Percentiles rank a stretch among this genome's conserved stretches.
Evolutionary conservation across 148 eudicot genomes (phyloP).

Genomic region (Rhododendron molle): DNA sequence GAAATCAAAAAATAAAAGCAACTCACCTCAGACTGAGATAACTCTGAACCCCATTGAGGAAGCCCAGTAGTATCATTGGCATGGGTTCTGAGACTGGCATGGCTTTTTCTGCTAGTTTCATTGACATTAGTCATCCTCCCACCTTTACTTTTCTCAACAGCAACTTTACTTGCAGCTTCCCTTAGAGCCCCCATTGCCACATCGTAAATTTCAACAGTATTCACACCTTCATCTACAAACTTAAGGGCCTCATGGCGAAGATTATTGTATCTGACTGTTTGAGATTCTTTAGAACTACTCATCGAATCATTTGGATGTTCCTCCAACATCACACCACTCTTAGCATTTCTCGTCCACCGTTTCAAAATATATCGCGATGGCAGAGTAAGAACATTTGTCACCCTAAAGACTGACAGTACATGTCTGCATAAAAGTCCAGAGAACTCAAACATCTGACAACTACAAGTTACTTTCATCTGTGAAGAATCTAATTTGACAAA

Average conservation of each 20-base stretch:
- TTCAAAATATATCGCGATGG: conserved; percentile 45
- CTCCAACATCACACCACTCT: conserved; percentile 50
- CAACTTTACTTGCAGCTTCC: conserved; percentile 42
- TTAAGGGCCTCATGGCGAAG: conserved; percentile 46
- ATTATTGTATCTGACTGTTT: conserved; percentile 41
- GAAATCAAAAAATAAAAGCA: background rate
- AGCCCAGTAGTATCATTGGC: conserved; percentile 14
- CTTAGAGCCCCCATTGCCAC: conserved; percentile 46
- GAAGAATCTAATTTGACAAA: conserved; percentile 36
- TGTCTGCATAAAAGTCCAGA: conserved; percentile 59
- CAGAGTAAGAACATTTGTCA: conserved; percentile 51
- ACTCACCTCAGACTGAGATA: conserved; percentile 36
- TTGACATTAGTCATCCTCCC: conserved; percentile 26
- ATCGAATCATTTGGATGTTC: conserved; percentile 16
- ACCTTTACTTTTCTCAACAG: conserved; percentile 21
- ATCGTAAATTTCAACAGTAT: conserved; percentile 38
- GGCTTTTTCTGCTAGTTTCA: conserved; percentile 17
- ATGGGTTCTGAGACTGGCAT: conserved; percentile 11
- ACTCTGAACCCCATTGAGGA: conserved; percentile 9
- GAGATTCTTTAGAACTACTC: conserved; percentile 40
- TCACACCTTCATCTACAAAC: conserved; percentile 48
- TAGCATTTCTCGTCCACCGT: conserved; percentile 64
- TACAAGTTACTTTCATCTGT: conserved; percentile 48
- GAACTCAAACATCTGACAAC: conserved; percentile 63
- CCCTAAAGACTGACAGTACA: conserved; percentile 51